Evolutionary conservation across 176 grass and related monocot species (phyloP).

Genomic region (Carex cristatella): DNA sequence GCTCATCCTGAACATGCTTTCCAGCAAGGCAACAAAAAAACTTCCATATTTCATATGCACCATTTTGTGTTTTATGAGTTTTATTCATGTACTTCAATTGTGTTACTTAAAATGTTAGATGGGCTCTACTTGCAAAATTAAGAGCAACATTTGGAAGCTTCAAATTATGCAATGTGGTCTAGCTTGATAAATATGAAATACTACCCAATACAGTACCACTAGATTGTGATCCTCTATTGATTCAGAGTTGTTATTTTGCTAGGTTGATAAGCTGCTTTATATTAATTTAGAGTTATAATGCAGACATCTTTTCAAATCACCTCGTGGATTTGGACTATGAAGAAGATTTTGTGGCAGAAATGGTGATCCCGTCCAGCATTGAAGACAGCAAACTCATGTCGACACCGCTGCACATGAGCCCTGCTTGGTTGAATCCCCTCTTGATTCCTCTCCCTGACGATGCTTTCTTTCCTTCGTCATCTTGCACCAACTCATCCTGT

Average conservation of each 20-base stretch:
- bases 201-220: background rate
- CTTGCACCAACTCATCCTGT: background rate
- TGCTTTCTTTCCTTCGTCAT: slow-evolving; percentile 12
- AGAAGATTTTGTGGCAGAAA: slow-evolving; percentile 19
- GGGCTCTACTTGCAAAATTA: background rate
- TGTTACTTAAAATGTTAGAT: background rate
- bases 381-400: slow-evolving; percentile 3
- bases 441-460: slow-evolving; percentile 14
- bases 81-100: background rate
- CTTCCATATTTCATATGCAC: background rate
- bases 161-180: background rate
- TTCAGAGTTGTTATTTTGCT: background rate
- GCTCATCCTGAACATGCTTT: slow-evolving; percentile 52
- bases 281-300: background rate
- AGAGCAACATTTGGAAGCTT: background rate
- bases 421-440: background rate
- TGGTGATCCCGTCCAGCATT: slow-evolving; percentile 1
- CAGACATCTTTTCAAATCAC: background rate
- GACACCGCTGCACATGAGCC: background rate
- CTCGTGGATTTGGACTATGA: slow-evolving; percentile 12
- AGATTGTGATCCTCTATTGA: background rate
- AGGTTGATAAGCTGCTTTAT: background rate
- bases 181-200: background rate
- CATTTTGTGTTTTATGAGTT: slow-evolving; percentile 5
- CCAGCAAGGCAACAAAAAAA: slow-evolving; percentile 26